Percentiles rank a stretch among this genome's conserved stretches.
These are phyloP conservation scores for Chlamydomonas asymmetrica DNA, from an alignment of 139 green algal species.

Conservation along the genomic window DNA sequence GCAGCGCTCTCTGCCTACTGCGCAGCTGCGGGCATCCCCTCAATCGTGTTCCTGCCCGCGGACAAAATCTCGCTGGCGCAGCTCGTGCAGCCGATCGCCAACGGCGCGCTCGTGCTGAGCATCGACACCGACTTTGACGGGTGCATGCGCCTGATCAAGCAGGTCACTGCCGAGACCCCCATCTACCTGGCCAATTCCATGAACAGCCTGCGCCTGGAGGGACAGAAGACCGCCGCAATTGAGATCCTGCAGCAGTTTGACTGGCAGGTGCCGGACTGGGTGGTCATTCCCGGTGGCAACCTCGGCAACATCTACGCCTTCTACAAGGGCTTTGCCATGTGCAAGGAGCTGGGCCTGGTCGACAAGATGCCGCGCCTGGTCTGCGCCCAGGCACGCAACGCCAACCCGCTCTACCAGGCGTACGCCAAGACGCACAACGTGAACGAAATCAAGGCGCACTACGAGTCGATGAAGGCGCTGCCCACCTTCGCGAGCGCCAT, in stretches of 20 bases:
- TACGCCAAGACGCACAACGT: constrained; percentile 65
- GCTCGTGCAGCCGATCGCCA: constrained; percentile 99
- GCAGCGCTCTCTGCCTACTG: constrained; percentile 98
- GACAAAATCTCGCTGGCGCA: constrained; percentile 99
- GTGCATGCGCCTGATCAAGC: constrained; percentile 98
- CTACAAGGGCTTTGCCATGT: constrained; percentile 94
- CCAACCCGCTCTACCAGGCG: constrained; percentile 96
- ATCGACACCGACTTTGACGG: constrained; percentile 99
- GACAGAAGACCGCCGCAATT: constrained; percentile 99
- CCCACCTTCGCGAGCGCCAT: constrained; percentile 97
- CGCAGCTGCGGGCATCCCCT: constrained; percentile 94
- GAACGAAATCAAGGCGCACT: constrained; percentile 58
- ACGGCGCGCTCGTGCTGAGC: constrained; percentile 94
- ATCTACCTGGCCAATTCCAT: constrained; percentile 99
- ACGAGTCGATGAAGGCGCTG: constrained; percentile 89
- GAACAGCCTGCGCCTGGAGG: constrained; percentile 97
- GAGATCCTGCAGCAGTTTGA: constrained; percentile 99
- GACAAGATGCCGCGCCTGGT: constrained; percentile 94
- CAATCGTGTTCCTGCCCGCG: constrained; percentile 98
- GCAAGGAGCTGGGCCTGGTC: constrained; percentile 89
- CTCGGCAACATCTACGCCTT: constrained; percentile 99
- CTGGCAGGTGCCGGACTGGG: constrained; percentile 98
- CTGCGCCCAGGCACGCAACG: constrained; percentile 83
- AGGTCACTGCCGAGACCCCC: constrained; percentile 90
- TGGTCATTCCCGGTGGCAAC: constrained; percentile 98